Conservation (phyloP, 768 basidiomycete genomes). For the Leccinum olivaceopallidum region DNA sequence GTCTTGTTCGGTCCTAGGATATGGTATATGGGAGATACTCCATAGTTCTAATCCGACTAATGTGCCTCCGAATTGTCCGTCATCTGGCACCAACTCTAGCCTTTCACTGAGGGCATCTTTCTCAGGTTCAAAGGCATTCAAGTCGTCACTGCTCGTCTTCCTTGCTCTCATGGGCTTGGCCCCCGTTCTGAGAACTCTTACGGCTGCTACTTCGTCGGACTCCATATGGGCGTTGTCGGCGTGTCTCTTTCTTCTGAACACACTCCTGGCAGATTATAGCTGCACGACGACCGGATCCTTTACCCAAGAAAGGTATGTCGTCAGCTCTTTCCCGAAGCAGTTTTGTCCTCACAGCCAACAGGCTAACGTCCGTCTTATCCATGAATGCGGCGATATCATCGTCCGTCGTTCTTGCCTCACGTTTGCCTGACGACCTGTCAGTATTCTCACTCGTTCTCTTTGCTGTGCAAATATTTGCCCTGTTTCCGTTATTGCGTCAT, state of each 20-base stretch:
- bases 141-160: conserved; percentile 85
- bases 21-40: conserved; percentile 60
- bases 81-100: neutral
- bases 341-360: conserved; percentile 37
- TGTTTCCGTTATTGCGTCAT: conserved; percentile 78
- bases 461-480: conserved; percentile 79
- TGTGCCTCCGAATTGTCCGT: conserved; percentile 29
- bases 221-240: conserved; percentile 97
- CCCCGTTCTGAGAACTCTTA: conserved; percentile 89
- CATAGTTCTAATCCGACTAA: conserved; percentile 37
- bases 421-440: conserved; percentile 76
- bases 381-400: conserved; percentile 93
- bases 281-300: conserved; percentile 44
- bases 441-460: conserved; percentile 90
- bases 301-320: conserved; percentile 58
- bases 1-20: conserved; percentile 59
- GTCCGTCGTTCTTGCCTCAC: conserved; percentile 90
- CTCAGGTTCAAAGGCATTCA: conserved; percentile 68
- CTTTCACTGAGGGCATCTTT: conserved; percentile 12
- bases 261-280: conserved; percentile 82
- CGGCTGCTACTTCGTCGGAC: conserved; percentile 93
- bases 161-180: conserved; percentile 87
- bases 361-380: conserved; percentile 80
- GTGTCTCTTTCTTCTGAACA: conserved; percentile 77
- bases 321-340: conserved; percentile 22